Evolutionary conservation across 345 rosid species (phyloP).

Genomic region (Corymbia maculata): DNA sequence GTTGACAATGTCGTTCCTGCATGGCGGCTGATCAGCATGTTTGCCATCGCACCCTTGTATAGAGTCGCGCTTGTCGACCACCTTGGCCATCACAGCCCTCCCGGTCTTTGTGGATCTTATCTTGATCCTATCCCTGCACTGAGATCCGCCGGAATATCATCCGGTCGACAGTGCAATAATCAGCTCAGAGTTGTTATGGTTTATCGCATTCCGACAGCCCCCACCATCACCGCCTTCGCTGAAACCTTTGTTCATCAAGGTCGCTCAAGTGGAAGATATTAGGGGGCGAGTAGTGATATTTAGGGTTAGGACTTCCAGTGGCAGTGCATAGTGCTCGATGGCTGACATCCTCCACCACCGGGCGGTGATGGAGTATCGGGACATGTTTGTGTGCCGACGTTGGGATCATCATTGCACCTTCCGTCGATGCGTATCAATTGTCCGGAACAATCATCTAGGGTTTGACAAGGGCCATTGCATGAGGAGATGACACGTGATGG

Average conservation of each 20-base stretch:
- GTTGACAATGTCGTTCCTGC: too few species aligned
- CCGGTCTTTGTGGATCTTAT: slow-evolving; percentile 14
- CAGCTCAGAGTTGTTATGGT: slow-evolving; percentile 1
- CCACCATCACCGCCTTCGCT: slow-evolving; percentile 23
- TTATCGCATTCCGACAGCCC: slow-evolving; percentile 14
- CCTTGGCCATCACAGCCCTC: slow-evolving; percentile 10
- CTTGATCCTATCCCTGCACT: slow-evolving; percentile 21
- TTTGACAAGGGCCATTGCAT: slow-evolving; percentile 21
- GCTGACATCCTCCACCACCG: background rate
- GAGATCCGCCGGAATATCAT: slow-evolving; percentile 18
- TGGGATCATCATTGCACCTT: slow-evolving; percentile 24
- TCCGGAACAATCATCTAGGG: slow-evolving; percentile 17
- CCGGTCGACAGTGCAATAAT: slow-evolving; percentile 31
- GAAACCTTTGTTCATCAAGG: slow-evolving; percentile 20
- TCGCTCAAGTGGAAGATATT: slow-evolving; percentile 10
- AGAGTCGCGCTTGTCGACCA: background rate
- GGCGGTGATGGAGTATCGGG: background rate
- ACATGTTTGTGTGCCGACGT: slow-evolving; percentile 18
- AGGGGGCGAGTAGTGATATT: slow-evolving; percentile 24
- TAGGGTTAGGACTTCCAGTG: background rate
- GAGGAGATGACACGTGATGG: slow-evolving; percentile 12
- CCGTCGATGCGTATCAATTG: slow-evolving; percentile 25
- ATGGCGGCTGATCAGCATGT: too few species aligned
- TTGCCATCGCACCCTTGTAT: too few species aligned
- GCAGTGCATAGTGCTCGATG: slow-evolving; percentile 7